Conservation (phyloP, 106 monocot species). For the Ottelia alismoides region DNA sequence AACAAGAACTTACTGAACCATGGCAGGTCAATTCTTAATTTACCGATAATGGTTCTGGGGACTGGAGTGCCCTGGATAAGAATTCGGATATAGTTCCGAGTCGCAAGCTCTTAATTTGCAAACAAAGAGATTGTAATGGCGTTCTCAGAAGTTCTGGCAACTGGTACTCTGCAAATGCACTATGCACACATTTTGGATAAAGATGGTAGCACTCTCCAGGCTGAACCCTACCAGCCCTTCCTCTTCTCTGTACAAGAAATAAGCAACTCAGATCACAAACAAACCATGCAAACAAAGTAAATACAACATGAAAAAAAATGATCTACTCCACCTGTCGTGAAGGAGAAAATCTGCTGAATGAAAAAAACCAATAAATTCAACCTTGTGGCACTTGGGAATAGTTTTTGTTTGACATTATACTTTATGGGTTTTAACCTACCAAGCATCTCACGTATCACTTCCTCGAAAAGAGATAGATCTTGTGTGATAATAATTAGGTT, state of each 20-base stretch:
- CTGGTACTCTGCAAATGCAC: constrained; percentile 87
- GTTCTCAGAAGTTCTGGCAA: constrained; percentile 94
- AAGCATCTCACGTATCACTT: too few relatives aligned
- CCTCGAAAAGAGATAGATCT: too few relatives aligned
- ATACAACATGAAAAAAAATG: too few relatives aligned
- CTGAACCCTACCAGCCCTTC: constrained; percentile 97
- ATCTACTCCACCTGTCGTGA: too few relatives aligned
- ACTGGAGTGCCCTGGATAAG: constrained; percentile 85
- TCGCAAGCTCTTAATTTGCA: constrained; percentile 91
- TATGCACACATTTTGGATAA: constrained; percentile 91
- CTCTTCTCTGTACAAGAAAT: constrained; percentile 65
- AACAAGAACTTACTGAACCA: too few relatives aligned
- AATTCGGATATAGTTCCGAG: constrained; percentile 96
- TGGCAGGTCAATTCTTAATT: too few relatives aligned
- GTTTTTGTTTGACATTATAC: too few relatives aligned
- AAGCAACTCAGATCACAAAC: background rate
- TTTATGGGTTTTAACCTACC: too few relatives aligned
- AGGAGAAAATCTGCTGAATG: too few relatives aligned
- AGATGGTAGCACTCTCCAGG: constrained; percentile 96
- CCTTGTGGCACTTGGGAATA: too few relatives aligned
- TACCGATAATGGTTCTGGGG: constrained; percentile 91
- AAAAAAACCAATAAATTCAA: too few relatives aligned
- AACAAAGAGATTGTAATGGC: constrained; percentile 93
- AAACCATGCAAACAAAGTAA: background rate
- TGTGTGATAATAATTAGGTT: too few relatives aligned